Percentiles rank a stretch among this genome's conserved stretches.
These are phyloP conservation scores for Friedmanniomyces simplex DNA, from an alignment of 495 filamentous ascomycete species.

Conservation along the genomic window DNA sequence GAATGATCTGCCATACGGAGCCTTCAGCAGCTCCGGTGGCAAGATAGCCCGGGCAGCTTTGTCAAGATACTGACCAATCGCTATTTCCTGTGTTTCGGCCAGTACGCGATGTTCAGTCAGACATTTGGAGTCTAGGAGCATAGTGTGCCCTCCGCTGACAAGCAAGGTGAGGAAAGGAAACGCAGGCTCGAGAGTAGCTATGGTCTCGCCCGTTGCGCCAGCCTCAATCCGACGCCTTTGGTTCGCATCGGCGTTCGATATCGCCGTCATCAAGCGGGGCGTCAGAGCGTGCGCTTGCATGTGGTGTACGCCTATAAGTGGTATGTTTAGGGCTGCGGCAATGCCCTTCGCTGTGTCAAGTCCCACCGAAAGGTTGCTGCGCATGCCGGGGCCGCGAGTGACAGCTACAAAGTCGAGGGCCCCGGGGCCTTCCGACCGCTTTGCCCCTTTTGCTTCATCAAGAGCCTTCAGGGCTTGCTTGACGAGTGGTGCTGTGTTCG, in stretches of 20 bases:
- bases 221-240: neutral
- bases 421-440: neutral
- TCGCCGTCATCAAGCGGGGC: constrained; percentile 61
- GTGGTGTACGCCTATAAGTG: constrained; percentile 79
- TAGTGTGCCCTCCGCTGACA: constrained; percentile 87
- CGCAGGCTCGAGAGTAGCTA: constrained; percentile 21
- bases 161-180: constrained; percentile 86
- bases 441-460: neutral
- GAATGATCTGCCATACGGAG: constrained; percentile 57
- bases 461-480: constrained; percentile 43
- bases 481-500: constrained; percentile 55
- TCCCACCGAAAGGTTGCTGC: constrained; percentile 58
- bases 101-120: constrained; percentile 61
- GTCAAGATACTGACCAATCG: constrained; percentile 77
- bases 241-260: constrained; percentile 1
- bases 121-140: constrained; percentile 60
- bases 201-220: neutral
- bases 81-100: constrained; percentile 59
- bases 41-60: constrained; percentile 70
- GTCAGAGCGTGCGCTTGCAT: constrained; percentile 96
- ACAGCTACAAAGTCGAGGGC: constrained; percentile 61
- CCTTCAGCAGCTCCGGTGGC: constrained; percentile 39
- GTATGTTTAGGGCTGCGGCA: constrained; percentile 68
- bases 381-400: constrained; percentile 86
- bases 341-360: constrained; percentile 82